Conservation (phyloP, 805 yeast species). For the Kuraishia cidri region DNA sequence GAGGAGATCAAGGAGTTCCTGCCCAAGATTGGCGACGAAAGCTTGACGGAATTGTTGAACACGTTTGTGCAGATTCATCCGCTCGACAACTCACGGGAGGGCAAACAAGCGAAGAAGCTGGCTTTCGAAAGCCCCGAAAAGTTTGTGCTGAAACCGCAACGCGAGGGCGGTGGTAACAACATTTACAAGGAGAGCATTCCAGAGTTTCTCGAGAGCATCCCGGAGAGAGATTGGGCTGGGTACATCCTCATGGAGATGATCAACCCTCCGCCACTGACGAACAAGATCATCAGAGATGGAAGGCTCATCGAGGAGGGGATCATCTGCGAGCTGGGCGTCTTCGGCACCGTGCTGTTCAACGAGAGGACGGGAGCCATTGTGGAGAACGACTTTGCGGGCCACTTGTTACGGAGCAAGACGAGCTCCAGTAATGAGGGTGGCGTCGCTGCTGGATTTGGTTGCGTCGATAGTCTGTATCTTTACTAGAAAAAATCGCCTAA, state of each 20-base stretch:
- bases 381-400: constrained; percentile 68
- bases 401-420: constrained; percentile 82
- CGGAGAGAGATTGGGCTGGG: constrained; percentile 75
- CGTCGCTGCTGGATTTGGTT: constrained; percentile 98
- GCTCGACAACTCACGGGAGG: constrained; percentile 60
- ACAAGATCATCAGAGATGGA: constrained; percentile 64
- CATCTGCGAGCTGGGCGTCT: constrained; percentile 85
- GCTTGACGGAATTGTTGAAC: constrained; percentile 21
- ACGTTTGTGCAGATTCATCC: constrained; percentile 90
- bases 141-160: constrained; percentile 90
- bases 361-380: constrained; percentile 46
- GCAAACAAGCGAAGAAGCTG: constrained; percentile 50
- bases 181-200: constrained; percentile 86
- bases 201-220: constrained; percentile 45
- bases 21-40: constrained; percentile 21
- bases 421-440: constrained; percentile 94
- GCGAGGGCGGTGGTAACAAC: constrained; percentile 99
- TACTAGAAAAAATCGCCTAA: too few species aligned
- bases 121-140: constrained; percentile 62
- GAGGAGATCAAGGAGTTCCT: constrained; percentile 38
- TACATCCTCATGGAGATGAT: constrained; percentile 93
- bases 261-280: constrained; percentile 60
- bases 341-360: constrained; percentile 77
- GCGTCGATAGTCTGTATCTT: constrained; percentile 78
- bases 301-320: constrained; percentile 61